These are phyloP conservation scores for Quercus dentata DNA, from an alignment of 306 rosid species.

Conservation along the genomic window DNA sequence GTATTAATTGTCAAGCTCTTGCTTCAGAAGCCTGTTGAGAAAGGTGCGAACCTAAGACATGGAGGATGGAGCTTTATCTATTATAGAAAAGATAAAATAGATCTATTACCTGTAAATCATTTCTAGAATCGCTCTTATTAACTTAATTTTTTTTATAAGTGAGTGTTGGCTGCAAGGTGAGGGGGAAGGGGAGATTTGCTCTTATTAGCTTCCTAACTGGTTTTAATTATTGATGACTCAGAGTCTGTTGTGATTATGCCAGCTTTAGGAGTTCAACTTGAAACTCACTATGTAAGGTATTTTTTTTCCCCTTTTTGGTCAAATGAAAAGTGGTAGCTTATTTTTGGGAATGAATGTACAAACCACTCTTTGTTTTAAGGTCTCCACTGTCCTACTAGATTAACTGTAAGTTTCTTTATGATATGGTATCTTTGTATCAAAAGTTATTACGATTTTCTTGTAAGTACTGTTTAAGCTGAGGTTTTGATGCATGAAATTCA, in stretches of 20 bases:
- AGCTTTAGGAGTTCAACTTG: slow-evolving; percentile 91
- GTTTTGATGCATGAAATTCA: background rate
- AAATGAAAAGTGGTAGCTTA: background rate
- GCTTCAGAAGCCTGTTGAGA: slow-evolving; percentile 52
- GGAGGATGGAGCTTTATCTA: background rate
- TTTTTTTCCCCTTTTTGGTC: slow-evolving; percentile 1
- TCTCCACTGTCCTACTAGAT: background rate
- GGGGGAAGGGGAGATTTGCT: too few species aligned
- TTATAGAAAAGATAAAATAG: background rate
- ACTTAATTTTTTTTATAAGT: background rate
- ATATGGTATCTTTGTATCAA: background rate
- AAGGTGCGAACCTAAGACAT: slow-evolving; percentile 49
- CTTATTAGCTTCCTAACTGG: slow-evolving; percentile 8
- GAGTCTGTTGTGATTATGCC: slow-evolving; percentile 86
- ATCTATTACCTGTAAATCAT: background rate
- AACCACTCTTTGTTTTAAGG: background rate
- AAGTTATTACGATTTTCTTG: background rate
- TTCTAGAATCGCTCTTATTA: background rate
- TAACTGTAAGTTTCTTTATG: background rate
- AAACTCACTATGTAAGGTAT: slow-evolving; percentile 74
- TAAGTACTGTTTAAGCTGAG: background rate
- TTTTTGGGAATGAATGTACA: background rate
- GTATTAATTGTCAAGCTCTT: slow-evolving; percentile 55
- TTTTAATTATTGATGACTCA: slow-evolving; percentile 31
- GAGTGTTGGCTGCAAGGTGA: too few species aligned